Base-by-base conservation (phyloP, 106 monocot species). In the Platanthera guangdongensis region DNA sequence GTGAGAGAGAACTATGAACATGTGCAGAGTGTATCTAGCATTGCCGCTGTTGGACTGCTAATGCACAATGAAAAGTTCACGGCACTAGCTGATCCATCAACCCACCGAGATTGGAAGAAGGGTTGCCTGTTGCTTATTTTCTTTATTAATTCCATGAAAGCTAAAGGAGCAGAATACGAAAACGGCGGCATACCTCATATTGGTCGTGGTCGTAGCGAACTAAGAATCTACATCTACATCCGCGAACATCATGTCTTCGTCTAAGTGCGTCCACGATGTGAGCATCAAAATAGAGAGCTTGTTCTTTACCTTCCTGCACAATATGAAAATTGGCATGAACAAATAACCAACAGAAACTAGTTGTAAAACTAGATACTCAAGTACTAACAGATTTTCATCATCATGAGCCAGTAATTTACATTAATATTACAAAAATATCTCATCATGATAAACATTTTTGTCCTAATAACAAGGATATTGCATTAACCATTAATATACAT, bases 271-370 rank as follows among this genome's bases (percentile, higher is more conserved):
- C 94, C 68, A 92, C 84, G 18, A 99, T 81, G 72, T 88, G 94
- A 10, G 97, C 97, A 88, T 99, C 89, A 84, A 94, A 99, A 84
- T 99, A 99, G 22, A 99, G 93, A 71, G 94, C 97, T 78, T 99
- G 97, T 55, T 94, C 97, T 81, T 94, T 94, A 57, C 94, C 94
- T 86, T 94, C 97, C 93, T 99, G 87, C 11, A 0, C 30, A 32
- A 28, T 4, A 28, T 9, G 4, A 12, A 9, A 65, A 12, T 65
- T 12, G 13, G 52, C 52, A 52, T 32, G 52, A 52, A 52, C 8
- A 52, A 52, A 52, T 52, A 52, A 52, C 13, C 8, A 52, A 52
- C 13, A 13, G 52, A 52, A 52, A 65, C 22, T 21, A 62, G 30
- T 28, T 65, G 65, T 12, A 19, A 28, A 65, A 28, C 6, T 32